A percentile compares a stretch with the other conserved stretches of the same genome.
phyloP scores from a whole-genome alignment of 148 eudicot species.

The Vaccinium vitisidaea region DNA sequence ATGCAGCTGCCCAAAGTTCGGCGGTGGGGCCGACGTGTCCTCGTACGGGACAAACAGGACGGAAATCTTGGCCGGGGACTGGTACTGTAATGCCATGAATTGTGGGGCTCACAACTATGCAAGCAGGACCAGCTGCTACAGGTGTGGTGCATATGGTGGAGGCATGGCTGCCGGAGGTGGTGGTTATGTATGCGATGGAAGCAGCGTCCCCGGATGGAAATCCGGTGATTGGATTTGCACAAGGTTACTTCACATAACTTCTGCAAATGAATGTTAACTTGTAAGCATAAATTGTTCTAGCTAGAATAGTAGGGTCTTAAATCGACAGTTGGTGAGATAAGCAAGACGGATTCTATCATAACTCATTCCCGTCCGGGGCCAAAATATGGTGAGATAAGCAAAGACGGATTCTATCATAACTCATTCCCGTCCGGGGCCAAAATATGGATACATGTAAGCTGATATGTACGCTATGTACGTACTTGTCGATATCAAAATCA shows the following conservation, averaged over 20 bases:
- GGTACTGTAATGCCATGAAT: constrained; percentile 70
- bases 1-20: constrained; percentile 57
- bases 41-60: constrained; percentile 38
- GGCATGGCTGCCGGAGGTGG: constrained; percentile 30
- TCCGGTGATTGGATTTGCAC: constrained; percentile 83
- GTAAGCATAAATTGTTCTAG: background rate
- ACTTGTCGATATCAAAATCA: too few relatives aligned
- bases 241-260: constrained; percentile 32
- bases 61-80: constrained; percentile 75
- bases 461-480: too few relatives aligned
- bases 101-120: constrained; percentile 92
- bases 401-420: background rate
- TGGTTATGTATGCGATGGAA: constrained; percentile 33
- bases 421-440: too few relatives aligned
- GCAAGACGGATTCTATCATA: background rate
- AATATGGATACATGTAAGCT: too few relatives aligned
- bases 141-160: constrained; percentile 49
- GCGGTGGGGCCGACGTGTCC: constrained; percentile 32
- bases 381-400: background rate
- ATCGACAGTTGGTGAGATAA: background rate
- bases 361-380: too few relatives aligned
- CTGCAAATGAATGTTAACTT: too few relatives aligned
- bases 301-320: background rate
- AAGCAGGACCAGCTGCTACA: constrained; percentile 64
- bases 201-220: constrained; percentile 76